Evolutionary conservation across 108 stramenopile genomes (phyloP), one percentile per base, ranked within the genome.

Genomic region (Skeletonema grethae): DNA sequence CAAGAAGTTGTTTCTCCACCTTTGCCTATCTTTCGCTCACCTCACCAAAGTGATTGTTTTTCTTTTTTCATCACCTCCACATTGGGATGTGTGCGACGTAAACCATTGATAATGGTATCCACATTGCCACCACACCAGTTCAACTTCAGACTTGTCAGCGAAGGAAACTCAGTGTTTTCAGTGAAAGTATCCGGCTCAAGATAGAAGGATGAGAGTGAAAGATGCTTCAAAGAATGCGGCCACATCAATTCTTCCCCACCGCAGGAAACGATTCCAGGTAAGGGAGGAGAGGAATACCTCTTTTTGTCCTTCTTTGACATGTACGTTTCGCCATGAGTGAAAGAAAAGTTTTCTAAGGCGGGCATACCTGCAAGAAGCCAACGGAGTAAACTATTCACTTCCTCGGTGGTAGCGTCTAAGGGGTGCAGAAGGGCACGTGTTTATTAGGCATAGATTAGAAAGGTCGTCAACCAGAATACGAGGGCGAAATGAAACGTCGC

Each of bases 311-410:
- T 53, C 50, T n/a, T 20, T 0, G 22, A 18, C 50, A 53, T 53
- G 5, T 0, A 22, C 1, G 50, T 9, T 61, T 61, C 39, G n/a
- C 60, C 60, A 45, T 61, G 60, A 22, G 20, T 45, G 13, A 61
- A 61, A 5, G 60, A 41, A 18, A 61, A 61, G 15, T 7, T 48
- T 39, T 61, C 60, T 7, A 61, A 30, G 8, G 29, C 45, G 12
- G 60, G 60, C 60, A 61, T 61, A 6, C 60, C 60, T 7, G 60
- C 34, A 48, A 61, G 34, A 41, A 61, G 7, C 60, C 60, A 61
- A 8, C 7, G 8, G 4, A 61, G 60, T 8, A 61, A 7, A 48
- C 60, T 30, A 41, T 61, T 61, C 16, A 61, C 38, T 11, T 41
- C 45, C 20, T 61, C 60, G 16, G 60, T 61, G n/a, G 15, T 61